These are phyloP conservation scores for Xylariaceae sp. DNA, from an alignment of 2,329 filamentous ascomycete genomes.

Conservation along the genomic window DNA sequence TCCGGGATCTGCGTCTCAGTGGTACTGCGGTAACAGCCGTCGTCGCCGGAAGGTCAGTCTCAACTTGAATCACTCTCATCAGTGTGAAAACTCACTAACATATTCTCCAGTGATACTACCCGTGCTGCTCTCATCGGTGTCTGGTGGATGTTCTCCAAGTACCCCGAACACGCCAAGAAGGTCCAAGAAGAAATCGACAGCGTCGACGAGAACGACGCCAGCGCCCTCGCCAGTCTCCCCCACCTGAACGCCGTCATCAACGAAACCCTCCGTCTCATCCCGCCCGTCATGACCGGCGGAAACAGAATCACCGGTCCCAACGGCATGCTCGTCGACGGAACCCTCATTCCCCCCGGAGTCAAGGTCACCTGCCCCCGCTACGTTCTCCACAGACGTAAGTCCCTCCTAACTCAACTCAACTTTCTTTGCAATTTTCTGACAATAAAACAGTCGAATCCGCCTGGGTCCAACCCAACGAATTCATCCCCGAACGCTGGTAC, in stretches of 20 bases:
- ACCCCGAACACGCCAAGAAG: conserved; percentile 16
- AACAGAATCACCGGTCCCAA: conserved; percentile 18
- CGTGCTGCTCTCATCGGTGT: conserved; percentile 17
- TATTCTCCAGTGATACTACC: conserved; percentile 17
- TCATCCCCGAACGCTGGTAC: conserved; percentile 23
- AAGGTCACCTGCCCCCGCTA: conserved; percentile 21
- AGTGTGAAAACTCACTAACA: not conserved
- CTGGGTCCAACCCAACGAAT: conserved; percentile 17
- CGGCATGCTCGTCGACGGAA: conserved; percentile 14
- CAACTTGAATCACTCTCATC: not conserved
- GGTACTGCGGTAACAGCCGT: conserved; percentile 22
- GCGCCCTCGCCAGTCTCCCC: conserved; percentile 12
- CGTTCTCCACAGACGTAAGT: conserved; percentile 22
- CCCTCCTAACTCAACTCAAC: not conserved
- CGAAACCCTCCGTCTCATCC: conserved; percentile 17
- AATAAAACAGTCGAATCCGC: conserved; percentile 17
- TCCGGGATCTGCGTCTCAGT: conserved; percentile 15
- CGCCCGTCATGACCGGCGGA: conserved; percentile 17
- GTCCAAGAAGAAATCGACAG: conserved; percentile 13
- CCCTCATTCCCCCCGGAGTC: conserved; percentile 16
- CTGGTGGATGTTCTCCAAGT: conserved; percentile 20
- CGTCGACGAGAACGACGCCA: conserved; percentile 12
- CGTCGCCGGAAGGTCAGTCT: conserved; percentile 23
- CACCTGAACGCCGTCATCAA: conserved; percentile 21
- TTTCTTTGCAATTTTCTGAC: not conserved